Evolutionary conservation across 2,329 filamentous ascomycete genomes (phyloP).

Genomic region (Arachnomyces sp.): DNA sequence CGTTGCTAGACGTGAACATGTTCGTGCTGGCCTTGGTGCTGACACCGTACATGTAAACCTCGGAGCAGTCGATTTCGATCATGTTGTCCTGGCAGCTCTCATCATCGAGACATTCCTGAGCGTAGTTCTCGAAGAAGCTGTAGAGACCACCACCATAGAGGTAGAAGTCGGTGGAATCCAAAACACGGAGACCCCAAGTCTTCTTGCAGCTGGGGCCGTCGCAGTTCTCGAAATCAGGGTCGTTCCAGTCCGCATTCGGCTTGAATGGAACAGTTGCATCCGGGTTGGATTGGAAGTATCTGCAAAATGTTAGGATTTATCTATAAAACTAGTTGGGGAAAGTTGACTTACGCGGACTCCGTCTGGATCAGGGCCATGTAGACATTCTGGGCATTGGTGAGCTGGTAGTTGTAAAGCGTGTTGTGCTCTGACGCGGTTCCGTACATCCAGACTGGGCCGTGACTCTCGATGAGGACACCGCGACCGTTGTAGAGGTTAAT

Average conservation of each 20-base stretch:
- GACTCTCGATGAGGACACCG: constrained; percentile 70
- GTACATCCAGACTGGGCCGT: constrained; percentile 73
- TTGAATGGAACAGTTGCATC: constrained; percentile 50
- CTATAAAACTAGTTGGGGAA: background rate
- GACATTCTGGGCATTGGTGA: constrained; percentile 67
- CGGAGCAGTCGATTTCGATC: constrained; percentile 60
- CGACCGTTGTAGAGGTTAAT: constrained; percentile 78
- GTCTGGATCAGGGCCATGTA: constrained; percentile 81
- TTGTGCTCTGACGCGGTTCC: constrained; percentile 60
- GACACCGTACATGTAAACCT: constrained; percentile 58
- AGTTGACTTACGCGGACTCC: constrained; percentile 42
- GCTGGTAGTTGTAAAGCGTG: constrained; percentile 70
- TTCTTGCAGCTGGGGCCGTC: constrained; percentile 55
- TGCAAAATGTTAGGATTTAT: constrained; percentile 56
- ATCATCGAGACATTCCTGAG: constrained; percentile 58
- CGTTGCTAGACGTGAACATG: constrained; percentile 53
- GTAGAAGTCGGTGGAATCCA: constrained; percentile 59
- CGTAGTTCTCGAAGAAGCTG: constrained; percentile 78
- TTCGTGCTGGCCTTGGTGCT: constrained; percentile 68
- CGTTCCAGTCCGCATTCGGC: constrained; percentile 27
- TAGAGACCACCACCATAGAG: constrained; percentile 70
- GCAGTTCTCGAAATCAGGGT: constrained; percentile 57
- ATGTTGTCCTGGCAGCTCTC: constrained; percentile 73
- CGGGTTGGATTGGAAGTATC: constrained; percentile 73
- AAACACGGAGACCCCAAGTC: constrained; percentile 67